Conservation (phyloP, 2,329 filamentous ascomycete genomes). For the Aureobasidium mangrovei region DNA sequence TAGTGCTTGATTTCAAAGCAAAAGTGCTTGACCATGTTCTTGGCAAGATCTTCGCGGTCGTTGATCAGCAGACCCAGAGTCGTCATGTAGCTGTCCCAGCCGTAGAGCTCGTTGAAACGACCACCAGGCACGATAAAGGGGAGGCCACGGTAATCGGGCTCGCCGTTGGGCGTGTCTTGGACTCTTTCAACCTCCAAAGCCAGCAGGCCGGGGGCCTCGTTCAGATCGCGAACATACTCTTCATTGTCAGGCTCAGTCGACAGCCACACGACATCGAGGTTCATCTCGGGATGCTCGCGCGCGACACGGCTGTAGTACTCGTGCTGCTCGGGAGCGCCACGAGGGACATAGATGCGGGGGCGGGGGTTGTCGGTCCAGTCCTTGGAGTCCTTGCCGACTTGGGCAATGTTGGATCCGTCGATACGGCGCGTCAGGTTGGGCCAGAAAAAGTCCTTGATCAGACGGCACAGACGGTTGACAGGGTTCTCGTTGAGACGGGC, state of each 20-base stretch:
- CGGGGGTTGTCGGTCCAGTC: slow-evolving; percentile 88
- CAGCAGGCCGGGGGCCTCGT: slow-evolving; percentile 77
- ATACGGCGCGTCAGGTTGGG: slow-evolving; percentile 80
- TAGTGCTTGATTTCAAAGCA: slow-evolving; percentile 98
- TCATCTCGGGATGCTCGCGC: slow-evolving; percentile 67
- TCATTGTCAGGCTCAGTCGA: slow-evolving; percentile 53
- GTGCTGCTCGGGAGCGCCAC: slow-evolving; percentile 74
- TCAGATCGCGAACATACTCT: slow-evolving; percentile 73
- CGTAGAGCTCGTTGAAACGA: slow-evolving; percentile 95
- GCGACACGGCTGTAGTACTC: slow-evolving; percentile 83
- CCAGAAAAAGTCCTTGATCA: slow-evolving; percentile 91
- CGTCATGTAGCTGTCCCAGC: slow-evolving; percentile 99
- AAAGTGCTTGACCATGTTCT: slow-evolving; percentile 92
- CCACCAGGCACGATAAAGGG: slow-evolving; percentile 97
- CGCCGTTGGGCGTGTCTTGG: slow-evolving; percentile 56
- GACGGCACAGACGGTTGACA: slow-evolving; percentile 72
- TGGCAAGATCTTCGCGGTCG: slow-evolving; percentile 76
- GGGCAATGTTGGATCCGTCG: slow-evolving; percentile 76
- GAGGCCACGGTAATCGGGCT: slow-evolving; percentile 65
- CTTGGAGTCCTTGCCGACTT: slow-evolving; percentile 83
- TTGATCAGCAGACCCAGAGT: slow-evolving; percentile 81
- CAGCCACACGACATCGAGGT: slow-evolving; percentile 77
- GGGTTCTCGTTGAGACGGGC: slow-evolving; percentile 90
- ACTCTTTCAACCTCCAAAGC: slow-evolving; percentile 74
- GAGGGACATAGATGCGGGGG: slow-evolving; percentile 84